These are phyloP conservation scores for Quillaja saponaria DNA, from an alignment of 306 rosid genomes.

Conservation along the genomic window DNA sequence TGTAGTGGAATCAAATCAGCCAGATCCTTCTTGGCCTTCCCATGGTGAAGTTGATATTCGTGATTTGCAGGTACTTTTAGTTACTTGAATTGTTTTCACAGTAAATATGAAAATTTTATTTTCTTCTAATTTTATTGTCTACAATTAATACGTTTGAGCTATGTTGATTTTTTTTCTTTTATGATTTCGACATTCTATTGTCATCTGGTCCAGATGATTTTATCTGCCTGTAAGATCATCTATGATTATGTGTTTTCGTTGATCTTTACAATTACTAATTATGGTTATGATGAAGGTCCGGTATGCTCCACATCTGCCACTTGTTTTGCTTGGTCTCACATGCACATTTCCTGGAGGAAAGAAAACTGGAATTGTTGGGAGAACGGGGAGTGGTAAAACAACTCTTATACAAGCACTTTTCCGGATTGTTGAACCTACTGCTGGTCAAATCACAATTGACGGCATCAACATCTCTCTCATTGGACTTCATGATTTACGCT, in stretches of 20 bases:
- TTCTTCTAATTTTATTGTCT: too few relatives aligned
- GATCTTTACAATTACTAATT: not conserved
- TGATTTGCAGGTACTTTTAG: conserved; percentile 60
- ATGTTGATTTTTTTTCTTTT: too few relatives aligned
- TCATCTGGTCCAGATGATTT: too few relatives aligned
- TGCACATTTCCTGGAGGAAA: conserved; percentile 70
- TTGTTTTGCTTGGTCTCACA: conserved; percentile 73
- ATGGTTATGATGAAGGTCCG: conserved; percentile 56
- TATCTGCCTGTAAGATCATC: too few relatives aligned
- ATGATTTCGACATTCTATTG: too few relatives aligned
- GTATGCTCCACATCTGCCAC: conserved; percentile 86
- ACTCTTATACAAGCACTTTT: conserved; percentile 82
- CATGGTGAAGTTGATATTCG: conserved; percentile 64
- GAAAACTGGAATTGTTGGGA: conserved; percentile 88
- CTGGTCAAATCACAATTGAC: conserved; percentile 64
- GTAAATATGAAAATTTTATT: too few relatives aligned
- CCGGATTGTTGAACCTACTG: conserved; percentile 61
- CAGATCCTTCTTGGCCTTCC: conserved; percentile 67
- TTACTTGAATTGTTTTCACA: too few relatives aligned
- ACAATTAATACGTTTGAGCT: too few relatives aligned
- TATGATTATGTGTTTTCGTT: not conserved
- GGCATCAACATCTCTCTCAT: conserved; percentile 54
- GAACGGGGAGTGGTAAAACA: conserved; percentile 89
- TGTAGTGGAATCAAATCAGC: conserved; percentile 54
- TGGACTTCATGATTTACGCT: conserved; percentile 83